phyloP scores from a whole-genome alignment of 2,329 filamentous ascomycete genomes.

The Diaporthe sp. region DNA sequence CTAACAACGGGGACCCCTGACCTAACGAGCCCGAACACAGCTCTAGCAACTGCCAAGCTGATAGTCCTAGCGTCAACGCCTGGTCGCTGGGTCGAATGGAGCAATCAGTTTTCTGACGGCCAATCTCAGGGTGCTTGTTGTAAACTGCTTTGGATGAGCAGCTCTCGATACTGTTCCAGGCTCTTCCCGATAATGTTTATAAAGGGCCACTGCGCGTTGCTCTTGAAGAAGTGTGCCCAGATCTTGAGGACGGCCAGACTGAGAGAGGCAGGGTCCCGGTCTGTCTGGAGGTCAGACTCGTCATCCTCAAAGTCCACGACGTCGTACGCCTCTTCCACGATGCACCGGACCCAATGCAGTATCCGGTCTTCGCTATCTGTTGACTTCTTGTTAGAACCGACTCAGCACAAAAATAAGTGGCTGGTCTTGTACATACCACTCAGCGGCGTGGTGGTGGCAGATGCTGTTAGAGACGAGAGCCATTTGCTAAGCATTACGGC shows the following conservation, averaged over 20 bases:
- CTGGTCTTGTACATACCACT: conserved; percentile 6
- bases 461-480: conserved; percentile 51
- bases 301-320: conserved; percentile 57
- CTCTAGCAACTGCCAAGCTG: neutral
- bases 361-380: conserved; percentile 59
- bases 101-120: neutral
- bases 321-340: conserved; percentile 59
- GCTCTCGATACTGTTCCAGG: conserved; percentile 54
- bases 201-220: conserved; percentile 63
- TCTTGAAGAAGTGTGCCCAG: conserved; percentile 62
- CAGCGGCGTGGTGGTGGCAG: conserved; percentile 26
- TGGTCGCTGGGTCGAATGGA: neutral
- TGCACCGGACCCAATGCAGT: conserved; percentile 61
- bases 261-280: conserved; percentile 48
- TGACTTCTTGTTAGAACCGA: neutral
- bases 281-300: neutral
- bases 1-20: neutral
- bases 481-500: conserved; percentile 68
- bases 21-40: neutral
- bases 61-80: no score
- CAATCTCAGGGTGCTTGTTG: neutral
- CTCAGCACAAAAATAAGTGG: neutral
- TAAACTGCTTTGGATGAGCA: conserved; percentile 42
- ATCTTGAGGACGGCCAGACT: conserved; percentile 58
- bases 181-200: conserved; percentile 61